Evolutionary conservation across 108 stramenopile species (phyloP).

Genomic region (Chaetoceros tenuissimus): DNA sequence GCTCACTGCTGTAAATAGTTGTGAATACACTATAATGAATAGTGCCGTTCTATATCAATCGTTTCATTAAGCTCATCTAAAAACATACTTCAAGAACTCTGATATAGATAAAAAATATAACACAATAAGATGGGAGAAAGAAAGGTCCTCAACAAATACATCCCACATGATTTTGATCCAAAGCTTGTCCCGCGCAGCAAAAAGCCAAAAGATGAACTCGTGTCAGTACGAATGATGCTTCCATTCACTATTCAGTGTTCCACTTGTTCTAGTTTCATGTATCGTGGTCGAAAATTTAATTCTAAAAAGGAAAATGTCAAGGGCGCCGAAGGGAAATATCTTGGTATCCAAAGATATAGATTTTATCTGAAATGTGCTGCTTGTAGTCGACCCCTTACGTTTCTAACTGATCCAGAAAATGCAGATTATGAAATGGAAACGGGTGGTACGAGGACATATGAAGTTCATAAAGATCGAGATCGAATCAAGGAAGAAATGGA

Average conservation of each 20-base stretch:
- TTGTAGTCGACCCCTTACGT: constrained; percentile 81
- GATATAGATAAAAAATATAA: background rate
- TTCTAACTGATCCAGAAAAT: constrained; percentile 95
- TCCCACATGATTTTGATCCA: constrained; percentile 96
- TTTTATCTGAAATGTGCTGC: constrained; percentile 94
- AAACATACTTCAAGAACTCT: background rate
- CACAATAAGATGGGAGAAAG: constrained; percentile 90
- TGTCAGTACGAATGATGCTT: constrained; percentile 96
- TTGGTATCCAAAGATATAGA: constrained; percentile 89
- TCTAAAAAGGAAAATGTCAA: constrained; percentile 85
- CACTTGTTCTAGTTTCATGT: constrained; percentile 90
- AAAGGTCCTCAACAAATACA: constrained; percentile 96
- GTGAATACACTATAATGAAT: too few relatives aligned
- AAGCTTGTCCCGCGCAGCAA: constrained; percentile 81
- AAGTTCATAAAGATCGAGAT: constrained; percentile 86
- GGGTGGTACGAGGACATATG: constrained; percentile 93
- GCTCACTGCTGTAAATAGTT: too few relatives aligned
- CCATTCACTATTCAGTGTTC: constrained; percentile 92
- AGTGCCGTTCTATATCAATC: too few relatives aligned
- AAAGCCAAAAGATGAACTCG: constrained; percentile 75
- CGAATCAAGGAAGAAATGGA: constrained; percentile 50
- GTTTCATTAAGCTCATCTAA: background rate
- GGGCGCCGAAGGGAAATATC: constrained; percentile 84
- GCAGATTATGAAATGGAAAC: constrained; percentile 94
- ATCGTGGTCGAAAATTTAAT: constrained; percentile 96